Base-by-base conservation (phyloP, 805 yeast genomes). In the Suhomyces vadensis region DNA sequence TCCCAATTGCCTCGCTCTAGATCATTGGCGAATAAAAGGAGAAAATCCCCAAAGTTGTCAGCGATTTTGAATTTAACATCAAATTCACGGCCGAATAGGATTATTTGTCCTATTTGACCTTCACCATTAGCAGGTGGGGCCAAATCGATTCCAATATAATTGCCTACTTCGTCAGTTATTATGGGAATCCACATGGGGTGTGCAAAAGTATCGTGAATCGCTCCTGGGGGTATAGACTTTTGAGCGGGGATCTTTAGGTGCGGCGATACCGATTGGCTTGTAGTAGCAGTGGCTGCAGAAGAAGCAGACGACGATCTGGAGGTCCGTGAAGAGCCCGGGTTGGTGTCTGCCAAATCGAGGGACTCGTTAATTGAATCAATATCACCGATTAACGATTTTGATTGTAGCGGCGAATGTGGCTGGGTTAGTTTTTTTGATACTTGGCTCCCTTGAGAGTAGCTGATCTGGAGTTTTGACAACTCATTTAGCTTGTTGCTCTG, bases 101-200 rank as follows among this genome's bases (percentile, higher is more conserved):
- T 92, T 17, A 94, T 85, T 68, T 92, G 99, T 24, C 98, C 99
- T 77, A 85, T 81, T 45, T 72, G 75, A 1, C 71, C 72, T 1
- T 46, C 33, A 35, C 96, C 96, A 17, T 69, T 67, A 1, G 94
- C 92, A 2, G 87, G 83, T 1, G 72, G 70, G 9, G 71, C 64
- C 47, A 92, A 74, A 67, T 92, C 99, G 10, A 94, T 72, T 41
- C 90, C 99, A 50, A 92, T 83, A 63, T 90, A 91, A 67, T 92
- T 92, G 38, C 99, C 99, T 20, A 82, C 85, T 41, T 80, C 82
- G 62, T 92, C 99, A 31, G 94, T 88, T 21, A 87, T 82, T 38
- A 92, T 65, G 2, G 99, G 99, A 46, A 92, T 84, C 99, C 99
- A 92, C 56, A 78, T 80, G 3, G 88, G 82, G 63, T 88, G 88